Base-by-base conservation (phyloP, 2,329 filamentous ascomycete genomes). In the Colletotrichum tropicale region DNA sequence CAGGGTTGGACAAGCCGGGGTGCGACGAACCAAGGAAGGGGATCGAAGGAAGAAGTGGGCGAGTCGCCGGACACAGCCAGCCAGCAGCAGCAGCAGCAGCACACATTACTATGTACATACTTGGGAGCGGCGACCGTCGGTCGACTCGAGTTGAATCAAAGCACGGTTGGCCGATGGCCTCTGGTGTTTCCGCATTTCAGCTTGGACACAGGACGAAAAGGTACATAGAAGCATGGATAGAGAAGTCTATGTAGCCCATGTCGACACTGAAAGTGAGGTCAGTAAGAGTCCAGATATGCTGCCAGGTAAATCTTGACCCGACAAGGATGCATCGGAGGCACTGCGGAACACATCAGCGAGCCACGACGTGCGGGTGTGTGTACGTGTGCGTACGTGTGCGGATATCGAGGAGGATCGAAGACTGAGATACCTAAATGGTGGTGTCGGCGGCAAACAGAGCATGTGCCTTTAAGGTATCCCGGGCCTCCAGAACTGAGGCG, bases 1-100 rank as follows among this genome's bases (percentile, higher is more conserved):
- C 73, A 73, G 73, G 62, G 70, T 75, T 73, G 70, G 70, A 64
- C 73, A 66, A 73, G 62, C 73, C 70, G 56, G 73, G 73, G 73
- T 75, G 70, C 64, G 34, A 67, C 70, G 73, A 75, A 75, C 73
- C 73, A 68, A 67, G 64, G 73, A 68, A 75, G 64, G 73, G 70
- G 62, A 75, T 73, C 73, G 73, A 75, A 73, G 70, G 64, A 75
- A 73, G 70, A 75, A 73, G 73, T 65, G 70, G 73, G 73, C 64
- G 64, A 64, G 69, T 75, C 64, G 65, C 58, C 18, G 24, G 30
- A 58, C 73, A 67, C 36, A 61, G 55, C 61, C 69, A 72, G 69
- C 68, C 32, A 64, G 21, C 28, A 64, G 60, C 34, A 64, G 21
- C 28, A 64, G 60, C 34, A 43, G 61, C 36, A 26, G 36, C 24